Evolutionary conservation across 2,329 filamentous ascomycete genomes (phyloP).

Genomic region (Penicillium sp.): DNA sequence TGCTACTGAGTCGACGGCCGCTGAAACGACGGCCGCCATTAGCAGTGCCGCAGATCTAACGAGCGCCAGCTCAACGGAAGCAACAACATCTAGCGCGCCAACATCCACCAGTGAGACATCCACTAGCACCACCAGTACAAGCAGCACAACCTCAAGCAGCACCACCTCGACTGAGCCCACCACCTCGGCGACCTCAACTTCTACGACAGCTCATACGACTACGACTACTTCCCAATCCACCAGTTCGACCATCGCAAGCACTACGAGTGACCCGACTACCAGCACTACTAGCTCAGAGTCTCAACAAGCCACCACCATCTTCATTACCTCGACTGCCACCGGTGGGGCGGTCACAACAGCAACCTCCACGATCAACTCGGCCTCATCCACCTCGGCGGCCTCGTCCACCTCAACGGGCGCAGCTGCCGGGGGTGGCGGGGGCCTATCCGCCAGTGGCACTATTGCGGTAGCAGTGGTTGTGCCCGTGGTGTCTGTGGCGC

Average conservation of each 20-base stretch:
- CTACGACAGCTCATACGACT: slow-evolving; percentile 22
- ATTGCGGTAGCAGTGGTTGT: slow-evolving; percentile 94
- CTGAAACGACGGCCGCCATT: background rate
- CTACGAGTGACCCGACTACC: slow-evolving; percentile 6
- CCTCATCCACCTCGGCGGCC: slow-evolving; percentile 17
- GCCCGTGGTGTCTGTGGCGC: slow-evolving; percentile 81
- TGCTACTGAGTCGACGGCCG: background rate
- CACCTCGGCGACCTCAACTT: slow-evolving; percentile 13
- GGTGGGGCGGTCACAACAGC: slow-evolving; percentile 8
- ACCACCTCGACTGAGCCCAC: slow-evolving; percentile 18
- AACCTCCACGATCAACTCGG: slow-evolving; percentile 18
- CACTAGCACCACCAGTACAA: slow-evolving; percentile 14
- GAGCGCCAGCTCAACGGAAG: background rate
- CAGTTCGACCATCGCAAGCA: slow-evolving; percentile 12
- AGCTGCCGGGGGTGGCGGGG: slow-evolving; percentile 24
- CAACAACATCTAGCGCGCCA: slow-evolving; percentile 5
- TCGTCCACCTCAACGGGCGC: slow-evolving; percentile 27
- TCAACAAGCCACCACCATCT: slow-evolving; percentile 13
- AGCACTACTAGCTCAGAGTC: background rate
- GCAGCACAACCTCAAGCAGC: slow-evolving; percentile 11
- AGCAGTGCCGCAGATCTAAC: slow-evolving; percentile 6
- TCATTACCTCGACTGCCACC: slow-evolving; percentile 5
- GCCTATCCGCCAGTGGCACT: slow-evolving; percentile 57
- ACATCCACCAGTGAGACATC: slow-evolving; percentile 3
- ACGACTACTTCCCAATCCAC: slow-evolving; percentile 15